Base-by-base conservation (phyloP, 73 alveolate species). In the Symbiodinium pilosum region DNA sequence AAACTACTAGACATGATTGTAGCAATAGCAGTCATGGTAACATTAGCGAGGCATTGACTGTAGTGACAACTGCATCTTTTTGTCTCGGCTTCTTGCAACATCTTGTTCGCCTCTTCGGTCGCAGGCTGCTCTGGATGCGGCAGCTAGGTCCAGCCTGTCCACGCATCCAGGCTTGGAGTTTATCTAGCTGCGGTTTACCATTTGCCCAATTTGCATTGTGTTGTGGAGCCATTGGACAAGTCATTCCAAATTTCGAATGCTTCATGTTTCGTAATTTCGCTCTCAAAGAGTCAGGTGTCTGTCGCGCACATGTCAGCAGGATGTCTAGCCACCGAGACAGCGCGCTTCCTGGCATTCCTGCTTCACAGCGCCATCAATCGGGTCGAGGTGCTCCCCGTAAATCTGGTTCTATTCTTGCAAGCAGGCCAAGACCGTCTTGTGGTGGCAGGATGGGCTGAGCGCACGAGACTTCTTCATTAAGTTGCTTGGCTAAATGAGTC, bases 301-400 rank as follows among this genome's bases (percentile, higher is more conserved):
- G 51, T 14, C 86, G 32, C 86, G 28, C 43, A 26, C 4, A 5
- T 24, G 41, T 18, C 56, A 26, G 2, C 39, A 88, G 95, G 95
- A 18, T 43, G 71, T 24, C 32, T 88, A 36, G 95, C 95, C n/a
- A 88, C 95, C 20, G 95, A 88, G 75, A 64, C 95, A 1, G 95
- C 95, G 51, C 77, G 81, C 73, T 88, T 40, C 44, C 86, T 88
- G 86, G 95, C 95, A 2, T 88, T 88, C 71, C 75, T 88, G 87
- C 87, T 88, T 24, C 95, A 88, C 87, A 64, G 36, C 86, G 95
- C 95, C 43, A 88, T 88, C 87, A 88, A 88, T 56, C 86, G 95
- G 44, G 47, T n/a, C n/a, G n/a, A n/a, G n/a, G 83, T 8, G 34
- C 9, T 44, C 54, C 43, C 20, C 69, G 28, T 52, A 52, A 52